Percentiles rank a stretch among this genome's conserved stretches.
Evolutionary conservation across 2,329 filamentous ascomycete species (phyloP).

Genomic region (Chlorencoelia australis): DNA sequence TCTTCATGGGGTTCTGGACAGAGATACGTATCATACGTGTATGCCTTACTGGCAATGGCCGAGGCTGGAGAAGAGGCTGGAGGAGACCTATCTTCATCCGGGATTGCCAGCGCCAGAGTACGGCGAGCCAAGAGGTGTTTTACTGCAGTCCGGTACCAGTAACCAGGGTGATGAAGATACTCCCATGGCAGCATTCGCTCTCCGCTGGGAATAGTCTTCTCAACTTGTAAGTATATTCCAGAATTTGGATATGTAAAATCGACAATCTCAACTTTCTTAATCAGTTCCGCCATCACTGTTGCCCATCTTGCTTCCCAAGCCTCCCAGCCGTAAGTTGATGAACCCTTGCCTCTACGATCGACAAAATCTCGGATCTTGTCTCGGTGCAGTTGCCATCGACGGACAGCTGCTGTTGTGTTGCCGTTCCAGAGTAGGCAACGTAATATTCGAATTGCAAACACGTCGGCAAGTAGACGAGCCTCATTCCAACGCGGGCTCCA

Average conservation of each 20-base stretch:
- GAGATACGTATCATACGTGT: constrained; percentile 56
- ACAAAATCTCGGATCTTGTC: constrained; percentile 66
- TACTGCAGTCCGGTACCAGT: constrained; percentile 54
- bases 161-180: constrained; percentile 53
- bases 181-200: constrained; percentile 55
- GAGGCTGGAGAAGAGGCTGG: constrained; percentile 40
- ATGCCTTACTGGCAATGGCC: constrained; percentile 39
- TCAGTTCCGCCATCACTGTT: constrained; percentile 49
- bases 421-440: constrained; percentile 74
- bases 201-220: constrained; percentile 43
- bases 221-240: constrained; percentile 42
- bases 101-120: constrained; percentile 43
- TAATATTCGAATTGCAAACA: constrained; percentile 69
- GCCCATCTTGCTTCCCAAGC: constrained; percentile 81
- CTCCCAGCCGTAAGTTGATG: constrained; percentile 83
- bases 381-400: constrained; percentile 71
- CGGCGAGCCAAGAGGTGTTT: constrained; percentile 45
- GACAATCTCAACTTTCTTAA: constrained; percentile 43
- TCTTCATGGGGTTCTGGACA: constrained; percentile 54
- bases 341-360: constrained; percentile 74
- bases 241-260: constrained; percentile 37
- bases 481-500: constrained; percentile 91
- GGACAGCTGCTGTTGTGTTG: constrained; percentile 68
- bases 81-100: constrained; percentile 46
- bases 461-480: constrained; percentile 76